These are phyloP conservation scores for Talaromyces sp. DNA, from an alignment of 2,329 filamentous ascomycete species.

Conservation along the genomic window DNA sequence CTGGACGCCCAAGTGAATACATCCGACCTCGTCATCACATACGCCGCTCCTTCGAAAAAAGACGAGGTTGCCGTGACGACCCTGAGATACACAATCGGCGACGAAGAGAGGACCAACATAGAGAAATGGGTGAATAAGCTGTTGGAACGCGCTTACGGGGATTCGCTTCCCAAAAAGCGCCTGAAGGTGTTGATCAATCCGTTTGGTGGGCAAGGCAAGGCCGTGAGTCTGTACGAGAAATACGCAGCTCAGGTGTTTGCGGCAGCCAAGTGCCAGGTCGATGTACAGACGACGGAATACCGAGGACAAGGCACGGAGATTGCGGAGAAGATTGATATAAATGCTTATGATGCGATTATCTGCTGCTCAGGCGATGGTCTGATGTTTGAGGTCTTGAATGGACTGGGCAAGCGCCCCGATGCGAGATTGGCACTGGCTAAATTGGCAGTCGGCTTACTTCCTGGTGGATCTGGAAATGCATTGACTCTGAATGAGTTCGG, in stretches of 20 bases:
- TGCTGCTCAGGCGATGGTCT: conserved; percentile 92
- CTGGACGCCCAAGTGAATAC: conserved; percentile 74
- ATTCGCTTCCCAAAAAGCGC: conserved; percentile 69
- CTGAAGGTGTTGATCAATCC: conserved; percentile 92
- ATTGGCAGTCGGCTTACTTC: conserved; percentile 82
- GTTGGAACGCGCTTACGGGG: conserved; percentile 70
- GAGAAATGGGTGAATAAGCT: conserved; percentile 67
- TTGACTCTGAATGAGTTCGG: conserved; percentile 90
- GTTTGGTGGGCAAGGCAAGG: conserved; percentile 79
- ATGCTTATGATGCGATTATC: conserved; percentile 80
- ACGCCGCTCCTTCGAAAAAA: conserved; percentile 65
- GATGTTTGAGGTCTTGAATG: conserved; percentile 93
- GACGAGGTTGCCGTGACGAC: conserved; percentile 62
- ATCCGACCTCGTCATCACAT: conserved; percentile 69
- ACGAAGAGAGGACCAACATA: conserved; percentile 53
- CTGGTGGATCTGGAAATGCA: conserved; percentile 91
- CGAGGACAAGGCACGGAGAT: conserved; percentile 79
- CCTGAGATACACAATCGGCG: conserved; percentile 63
- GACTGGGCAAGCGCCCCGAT: conserved; percentile 75
- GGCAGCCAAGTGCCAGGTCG: conserved; percentile 75
- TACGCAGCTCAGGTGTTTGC: conserved; percentile 81
- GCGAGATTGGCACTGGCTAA: conserved; percentile 73
- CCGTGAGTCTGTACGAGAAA: conserved; percentile 70
- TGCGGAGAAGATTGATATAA: conserved; percentile 72
- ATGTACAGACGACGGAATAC: conserved; percentile 71